Conservation (phyloP, 768 basidiomycete genomes). For the Tylopilus sp. region DNA sequence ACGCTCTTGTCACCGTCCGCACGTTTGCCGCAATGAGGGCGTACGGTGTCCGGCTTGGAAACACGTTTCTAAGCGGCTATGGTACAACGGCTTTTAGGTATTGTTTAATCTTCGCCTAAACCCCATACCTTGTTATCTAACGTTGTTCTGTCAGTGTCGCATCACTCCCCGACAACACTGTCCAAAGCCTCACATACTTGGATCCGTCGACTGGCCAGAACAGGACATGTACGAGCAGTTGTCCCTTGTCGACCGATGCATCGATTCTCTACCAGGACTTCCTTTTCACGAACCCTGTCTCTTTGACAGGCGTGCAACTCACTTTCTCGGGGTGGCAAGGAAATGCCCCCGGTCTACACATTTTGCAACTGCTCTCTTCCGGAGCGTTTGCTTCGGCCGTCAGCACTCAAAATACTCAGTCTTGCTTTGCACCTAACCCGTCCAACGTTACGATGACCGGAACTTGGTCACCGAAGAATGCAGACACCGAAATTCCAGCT, state of each 20-base stretch:
- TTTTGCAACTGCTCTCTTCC: constrained; percentile 88
- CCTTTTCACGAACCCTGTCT: constrained; percentile 59
- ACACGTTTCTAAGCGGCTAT: constrained; percentile 78
- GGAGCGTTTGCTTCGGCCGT: constrained; percentile 87
- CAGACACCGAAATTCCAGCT: constrained; percentile 72
- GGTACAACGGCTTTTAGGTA: constrained; percentile 91
- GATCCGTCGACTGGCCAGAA: constrained; percentile 76
- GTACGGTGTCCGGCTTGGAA: constrained; percentile 83
- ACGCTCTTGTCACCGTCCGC: constrained; percentile 69
- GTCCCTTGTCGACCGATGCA: constrained; percentile 77
- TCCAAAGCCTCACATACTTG: constrained; percentile 71
- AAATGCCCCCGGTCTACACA: constrained; percentile 74
- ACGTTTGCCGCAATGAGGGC: constrained; percentile 72
- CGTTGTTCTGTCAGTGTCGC: constrained; percentile 54
- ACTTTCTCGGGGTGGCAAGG: constrained; percentile 76
- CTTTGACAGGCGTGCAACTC: constrained; percentile 89
- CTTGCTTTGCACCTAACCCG: constrained; percentile 75
- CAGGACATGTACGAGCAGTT: constrained; percentile 69
- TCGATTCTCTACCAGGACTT: constrained; percentile 91
- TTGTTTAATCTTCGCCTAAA: neutral
- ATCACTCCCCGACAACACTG: constrained; percentile 84
- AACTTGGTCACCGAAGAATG: constrained; percentile 61
- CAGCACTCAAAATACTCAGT: constrained; percentile 51
- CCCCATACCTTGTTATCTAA: constrained; percentile 4
- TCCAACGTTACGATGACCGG: constrained; percentile 70